These are phyloP conservation scores for Plasmodium inui DNA, from an alignment of 169 alveolate species.

Conservation along the genomic window DNA sequence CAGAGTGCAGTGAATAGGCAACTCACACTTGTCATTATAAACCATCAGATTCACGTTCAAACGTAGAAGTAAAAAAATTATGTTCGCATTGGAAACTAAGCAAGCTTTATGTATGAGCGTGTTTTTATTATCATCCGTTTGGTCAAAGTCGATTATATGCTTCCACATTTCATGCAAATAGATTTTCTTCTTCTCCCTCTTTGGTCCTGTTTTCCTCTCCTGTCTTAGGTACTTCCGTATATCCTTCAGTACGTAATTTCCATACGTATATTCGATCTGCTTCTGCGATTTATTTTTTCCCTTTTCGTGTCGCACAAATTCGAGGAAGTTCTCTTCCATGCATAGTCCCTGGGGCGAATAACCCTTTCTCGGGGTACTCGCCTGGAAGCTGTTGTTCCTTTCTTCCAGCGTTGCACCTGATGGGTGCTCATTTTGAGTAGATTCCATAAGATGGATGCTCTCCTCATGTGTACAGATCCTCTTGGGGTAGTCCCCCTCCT, in stretches of 20 bases:
- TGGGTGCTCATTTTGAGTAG: neutral
- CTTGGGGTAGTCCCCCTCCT: neutral
- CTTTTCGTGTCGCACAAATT: neutral
- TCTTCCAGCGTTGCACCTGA: neutral
- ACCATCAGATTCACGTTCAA: conserved; percentile 40
- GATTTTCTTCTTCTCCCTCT: neutral
- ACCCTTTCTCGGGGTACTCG: neutral
- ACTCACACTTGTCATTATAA: conserved; percentile 49
- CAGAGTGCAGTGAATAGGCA: conserved; percentile 65
- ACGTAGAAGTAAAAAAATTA: conserved; percentile 50
- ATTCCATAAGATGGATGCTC: neutral
- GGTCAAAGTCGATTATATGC: conserved; percentile 37
- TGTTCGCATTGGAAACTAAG: conserved; percentile 42
- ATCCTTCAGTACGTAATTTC: conserved; percentile 22
- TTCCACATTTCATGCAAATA: conserved; percentile 33
- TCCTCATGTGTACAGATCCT: neutral
- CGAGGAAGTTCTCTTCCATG: conserved; percentile 14
- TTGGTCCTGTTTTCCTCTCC: neutral
- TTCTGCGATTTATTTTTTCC: conserved; percentile 8
- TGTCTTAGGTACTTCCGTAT: conserved; percentile 6
- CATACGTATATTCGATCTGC: conserved; percentile 13
- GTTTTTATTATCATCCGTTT: conserved; percentile 54
- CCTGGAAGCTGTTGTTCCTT: neutral
- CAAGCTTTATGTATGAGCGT: conserved; percentile 74
- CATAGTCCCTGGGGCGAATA: neutral